Evolutionary conservation across 768 basidiomycete species (phyloP), one percentile per base, ranked within the genome.

Genomic region (Roridomyces roridus): DNA sequence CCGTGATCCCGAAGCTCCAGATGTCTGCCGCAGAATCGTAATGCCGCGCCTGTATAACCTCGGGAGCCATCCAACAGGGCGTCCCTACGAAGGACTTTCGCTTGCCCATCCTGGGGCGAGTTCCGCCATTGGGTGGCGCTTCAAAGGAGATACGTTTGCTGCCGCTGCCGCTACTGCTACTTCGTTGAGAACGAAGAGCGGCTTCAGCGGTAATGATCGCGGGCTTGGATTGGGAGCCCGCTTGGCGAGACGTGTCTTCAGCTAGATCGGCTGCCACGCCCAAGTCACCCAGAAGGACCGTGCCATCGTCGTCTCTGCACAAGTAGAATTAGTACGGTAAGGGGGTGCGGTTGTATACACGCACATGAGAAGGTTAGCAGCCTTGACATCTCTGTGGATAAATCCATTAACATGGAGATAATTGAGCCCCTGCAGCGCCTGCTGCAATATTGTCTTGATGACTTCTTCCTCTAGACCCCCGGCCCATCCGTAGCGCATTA

Each of bases 31-130:
- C 84, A 12, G 86, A 82, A 68, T 96, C 94, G 69, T 96, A 96
- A 51, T 85, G 84, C 62, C 83, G 83, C 46, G 94, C 91, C 63
- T 89, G 83, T 43, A 98, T 91, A 21, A 97, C 82, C 65, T 98
- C 96, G 2, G 96, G 96, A 0, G 96, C 93, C 95, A 97, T 98
- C 93, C 93, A 97, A 69, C 91, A 93, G 1, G 96, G 96, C 85
- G 95, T 97, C 45, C 96, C 96, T 14, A 97, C 96, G 67, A 97
- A 97, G 10, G 89, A 92, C 68, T 89, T 92, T 53, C 95, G 84
- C 67, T 92, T 94, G n/a, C 88, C 85, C 11, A 91, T 74, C 17
- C 68, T 73, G 41, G 83, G 82, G 24, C 80, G 74, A 14, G 71
- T 47, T 34, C 31, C 31, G 31, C 65, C 26, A 11, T 55, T 49